phyloP scores from a whole-genome alignment of 148 eudicot genomes.

The Rhododendron kiyosumense region DNA sequence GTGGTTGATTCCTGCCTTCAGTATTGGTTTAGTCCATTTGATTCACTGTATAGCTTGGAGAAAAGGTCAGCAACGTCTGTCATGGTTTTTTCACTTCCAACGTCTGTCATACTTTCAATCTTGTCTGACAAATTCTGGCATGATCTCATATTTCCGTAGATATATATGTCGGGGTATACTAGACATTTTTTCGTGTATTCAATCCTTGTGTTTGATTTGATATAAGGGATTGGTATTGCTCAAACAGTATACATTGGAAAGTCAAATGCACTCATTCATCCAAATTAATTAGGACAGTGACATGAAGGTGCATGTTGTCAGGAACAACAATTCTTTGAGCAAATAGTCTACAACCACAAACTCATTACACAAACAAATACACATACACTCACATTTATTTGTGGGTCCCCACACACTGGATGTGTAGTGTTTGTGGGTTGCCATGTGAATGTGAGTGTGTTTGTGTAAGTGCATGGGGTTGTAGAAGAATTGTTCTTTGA shows the following conservation, averaged over 20 bases:
- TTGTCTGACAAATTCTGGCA: neutral
- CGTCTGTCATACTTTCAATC: no score
- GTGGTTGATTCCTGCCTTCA: conserved; percentile 5
- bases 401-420: neutral
- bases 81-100: neutral
- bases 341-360: neutral
- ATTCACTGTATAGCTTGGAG: neutral
- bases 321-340: neutral
- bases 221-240: neutral
- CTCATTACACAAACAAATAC: neutral
- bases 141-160: neutral
- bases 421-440: neutral
- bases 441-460: no score
- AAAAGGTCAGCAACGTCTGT: neutral
- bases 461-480: neutral
- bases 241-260: neutral
- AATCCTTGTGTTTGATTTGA: neutral
- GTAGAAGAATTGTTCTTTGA: neutral
- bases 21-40: neutral
- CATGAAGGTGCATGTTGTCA: neutral
- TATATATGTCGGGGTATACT: neutral
- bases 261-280: neutral
- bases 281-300: neutral
- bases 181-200: neutral
- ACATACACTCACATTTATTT: neutral